These are phyloP conservation scores for Chaetomium strumarium DNA, from an alignment of 2,329 filamentous ascomycete genomes.

Conservation along the genomic window DNA sequence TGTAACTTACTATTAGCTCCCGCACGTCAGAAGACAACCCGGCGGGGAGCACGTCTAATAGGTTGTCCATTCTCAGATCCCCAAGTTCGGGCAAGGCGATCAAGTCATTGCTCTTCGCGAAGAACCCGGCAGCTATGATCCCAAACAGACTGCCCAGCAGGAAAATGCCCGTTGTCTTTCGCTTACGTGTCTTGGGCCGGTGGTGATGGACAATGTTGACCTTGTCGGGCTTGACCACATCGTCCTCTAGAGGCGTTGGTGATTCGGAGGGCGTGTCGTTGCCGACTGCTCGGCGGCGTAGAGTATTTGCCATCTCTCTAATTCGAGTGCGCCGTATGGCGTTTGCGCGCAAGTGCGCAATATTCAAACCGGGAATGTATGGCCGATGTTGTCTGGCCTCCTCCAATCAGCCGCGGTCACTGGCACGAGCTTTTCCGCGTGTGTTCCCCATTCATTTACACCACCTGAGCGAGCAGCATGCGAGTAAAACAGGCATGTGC, in stretches of 20 bases:
- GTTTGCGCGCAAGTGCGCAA: too few species aligned
- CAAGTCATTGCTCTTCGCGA: constrained; percentile 82
- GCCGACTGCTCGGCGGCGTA: constrained; percentile 24
- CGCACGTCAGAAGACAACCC: constrained; percentile 80
- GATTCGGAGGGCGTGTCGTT: constrained; percentile 27
- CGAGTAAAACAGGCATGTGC: background rate
- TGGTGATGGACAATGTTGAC: constrained; percentile 38
- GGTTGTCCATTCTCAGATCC: constrained; percentile 75
- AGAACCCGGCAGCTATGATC: constrained; percentile 80
- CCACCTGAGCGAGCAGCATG: too few species aligned
- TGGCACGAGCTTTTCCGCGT: background rate
- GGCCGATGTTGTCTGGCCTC: background rate
- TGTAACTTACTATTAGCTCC: constrained; percentile 65
- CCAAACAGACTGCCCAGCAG: constrained; percentile 84
- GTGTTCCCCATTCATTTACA: background rate
- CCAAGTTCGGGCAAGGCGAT: constrained; percentile 68
- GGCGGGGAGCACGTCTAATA: constrained; percentile 83
- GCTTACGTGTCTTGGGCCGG: constrained; percentile 54
- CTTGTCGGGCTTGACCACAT: constrained; percentile 23
- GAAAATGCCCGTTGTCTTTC: constrained; percentile 77
- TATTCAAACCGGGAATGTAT: too few species aligned
- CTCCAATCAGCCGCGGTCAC: background rate
- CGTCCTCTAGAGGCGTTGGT: constrained; percentile 31
- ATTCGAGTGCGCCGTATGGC: background rate
- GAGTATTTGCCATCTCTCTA: constrained; percentile 24